These are phyloP conservation scores for Microbotryomycetes sp. DNA, from an alignment of 1,284 basidiomycete genomes.

Conservation along the genomic window DNA sequence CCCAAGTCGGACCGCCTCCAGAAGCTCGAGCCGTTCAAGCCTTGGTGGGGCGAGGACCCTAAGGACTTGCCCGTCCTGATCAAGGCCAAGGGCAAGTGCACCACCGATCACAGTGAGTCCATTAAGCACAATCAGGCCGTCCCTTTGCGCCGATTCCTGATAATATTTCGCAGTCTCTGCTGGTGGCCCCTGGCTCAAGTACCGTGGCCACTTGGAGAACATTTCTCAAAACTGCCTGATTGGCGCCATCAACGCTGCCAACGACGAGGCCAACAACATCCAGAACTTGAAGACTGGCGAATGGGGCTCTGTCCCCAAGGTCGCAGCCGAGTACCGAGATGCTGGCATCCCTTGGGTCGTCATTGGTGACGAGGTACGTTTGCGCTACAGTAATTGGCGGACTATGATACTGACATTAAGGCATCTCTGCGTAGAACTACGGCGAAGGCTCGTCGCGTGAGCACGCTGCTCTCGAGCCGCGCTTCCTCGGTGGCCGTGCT, in stretches of 20 bases:
- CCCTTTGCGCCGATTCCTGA: not conserved
- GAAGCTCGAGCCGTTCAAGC: constrained; percentile 79
- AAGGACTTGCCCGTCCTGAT: constrained; percentile 85
- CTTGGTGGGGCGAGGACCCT: constrained; percentile 91
- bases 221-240: constrained; percentile 98
- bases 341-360: constrained; percentile 88
- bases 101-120: constrained; percentile 48
- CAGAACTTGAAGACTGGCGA: constrained; percentile 86
- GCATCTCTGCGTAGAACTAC: constrained; percentile 74
- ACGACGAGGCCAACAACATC: constrained; percentile 91
- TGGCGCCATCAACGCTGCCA: constrained; percentile 87
- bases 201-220: constrained; percentile 97
- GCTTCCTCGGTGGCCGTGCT: constrained; percentile 90
- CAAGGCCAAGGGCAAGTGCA: constrained; percentile 99
- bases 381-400: not conserved
- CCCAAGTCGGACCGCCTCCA: constrained; percentile 92
- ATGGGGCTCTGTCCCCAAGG: constrained; percentile 75
- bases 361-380: constrained; percentile 48
- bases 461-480: constrained; percentile 94
- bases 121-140: too few species aligned
- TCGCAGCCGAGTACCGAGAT: constrained; percentile 81
- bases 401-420: constrained; percentile 36
- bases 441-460: constrained; percentile 62
- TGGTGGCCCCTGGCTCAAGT: constrained; percentile 98
- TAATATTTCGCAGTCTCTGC: constrained; percentile 53